Evolutionary conservation across 148 eudicot species (phyloP), one percentile per base, ranked within the genome.

Genomic region (Vaccinium vitisidaea): DNA sequence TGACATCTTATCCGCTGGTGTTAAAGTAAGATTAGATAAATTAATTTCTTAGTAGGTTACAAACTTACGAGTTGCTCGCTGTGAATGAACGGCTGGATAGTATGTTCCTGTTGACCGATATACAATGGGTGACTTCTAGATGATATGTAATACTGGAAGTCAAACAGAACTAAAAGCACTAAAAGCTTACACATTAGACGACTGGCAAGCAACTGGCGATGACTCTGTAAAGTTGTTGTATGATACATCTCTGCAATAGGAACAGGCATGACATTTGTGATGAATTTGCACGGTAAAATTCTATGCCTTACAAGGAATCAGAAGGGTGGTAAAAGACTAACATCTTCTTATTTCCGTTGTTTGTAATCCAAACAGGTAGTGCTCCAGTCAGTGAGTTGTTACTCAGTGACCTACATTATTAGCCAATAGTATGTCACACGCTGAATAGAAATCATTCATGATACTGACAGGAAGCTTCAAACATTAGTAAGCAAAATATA

Each of bases 231-330:
- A 96, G 86, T 88, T 90, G 90, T 95, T 95, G 84, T 93, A 88
- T 1, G 98, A 95, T 84, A 95, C 43, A 88, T 95, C 96, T n/a
- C 98, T 96, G 94, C 90, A 89, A 61, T n/a, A 80, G 73, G 67
- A 58, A 39, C n/a, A 19, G 54, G 54, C 23, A 79, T 39, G 73
- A 39, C 13, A 67, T 80, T 80, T 3, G 32, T 2, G 53, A 61
- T 7, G 18, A 83, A 65, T 55, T n/a, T 73, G 54, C 4, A 48
- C 11, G 16, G 56, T 12, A 50, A 30, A 30, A 27, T 23, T 46
- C 27, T 25, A 25, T 30, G 54, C 21, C 0, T 8, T 16, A 32
- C 46, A n/a, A 23, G 23, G 9, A 53, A 82, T 6, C 43, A 21
- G 56, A 80, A 69, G 83, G 79, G 11, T 63, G 21, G 32, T 54